These are phyloP conservation scores for Oenanthe sinensis DNA, from an alignment of 129 eudicot species.

Conservation along the genomic window DNA sequence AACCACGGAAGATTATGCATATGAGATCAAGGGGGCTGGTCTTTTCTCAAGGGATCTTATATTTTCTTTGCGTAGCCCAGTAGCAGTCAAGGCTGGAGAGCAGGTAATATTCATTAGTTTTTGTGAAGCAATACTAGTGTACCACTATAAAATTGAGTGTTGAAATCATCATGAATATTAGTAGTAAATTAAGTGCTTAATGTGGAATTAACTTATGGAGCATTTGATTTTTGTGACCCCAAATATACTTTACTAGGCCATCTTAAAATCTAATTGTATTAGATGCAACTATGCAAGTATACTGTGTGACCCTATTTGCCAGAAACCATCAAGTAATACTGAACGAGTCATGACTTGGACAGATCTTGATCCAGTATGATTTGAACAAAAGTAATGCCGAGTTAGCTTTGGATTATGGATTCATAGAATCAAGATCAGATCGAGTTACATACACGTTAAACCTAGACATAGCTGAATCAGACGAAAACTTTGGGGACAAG, in stretches of 20 bases:
- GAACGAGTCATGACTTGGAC: slow-evolving; percentile 15
- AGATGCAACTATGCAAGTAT: neutral
- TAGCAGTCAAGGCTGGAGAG: slow-evolving; percentile 83
- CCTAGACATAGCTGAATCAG: slow-evolving; percentile 75
- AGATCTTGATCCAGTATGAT: slow-evolving; percentile 90
- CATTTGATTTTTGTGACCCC: neutral
- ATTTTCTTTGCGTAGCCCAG: slow-evolving; percentile 70
- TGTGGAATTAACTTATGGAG: neutral
- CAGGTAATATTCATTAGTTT: slow-evolving; percentile 44
- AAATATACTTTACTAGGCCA: neutral
- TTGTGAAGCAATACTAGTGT: neutral
- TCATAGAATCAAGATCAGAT: slow-evolving; percentile 55
- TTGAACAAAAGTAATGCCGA: slow-evolving; percentile 89
- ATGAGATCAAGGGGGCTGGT: slow-evolving; percentile 88
- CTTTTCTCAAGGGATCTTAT: slow-evolving; percentile 90
- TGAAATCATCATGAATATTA: neutral
- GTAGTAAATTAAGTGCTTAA: neutral
- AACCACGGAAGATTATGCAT: slow-evolving; percentile 75
- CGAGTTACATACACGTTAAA: slow-evolving; percentile 81
- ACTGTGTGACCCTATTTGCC: neutral
- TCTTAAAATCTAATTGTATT: neutral
- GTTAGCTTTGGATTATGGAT: slow-evolving; percentile 90
- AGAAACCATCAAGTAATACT: neutral
- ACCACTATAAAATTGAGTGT: neutral
- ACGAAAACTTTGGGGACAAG: slow-evolving; percentile 70